Conservation (phyloP, 139 green algal species). For the Auxenochlorella pyrenoidosa region DNA sequence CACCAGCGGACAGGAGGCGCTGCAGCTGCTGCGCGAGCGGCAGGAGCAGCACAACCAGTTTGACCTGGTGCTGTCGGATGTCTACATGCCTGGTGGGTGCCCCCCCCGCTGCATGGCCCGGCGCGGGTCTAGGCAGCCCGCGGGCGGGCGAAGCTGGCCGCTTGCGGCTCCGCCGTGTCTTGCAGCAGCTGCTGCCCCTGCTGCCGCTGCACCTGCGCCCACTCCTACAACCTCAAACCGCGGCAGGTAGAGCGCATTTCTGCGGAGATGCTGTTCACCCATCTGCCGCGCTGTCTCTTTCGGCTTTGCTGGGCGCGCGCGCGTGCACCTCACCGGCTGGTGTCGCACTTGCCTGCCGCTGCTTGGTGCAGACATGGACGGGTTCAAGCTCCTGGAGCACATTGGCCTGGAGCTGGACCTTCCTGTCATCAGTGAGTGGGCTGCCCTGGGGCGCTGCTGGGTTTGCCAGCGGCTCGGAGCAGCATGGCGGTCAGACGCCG, state of each 20-base stretch:
- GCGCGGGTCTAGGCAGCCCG: neutral
- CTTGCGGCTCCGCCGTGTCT: neutral
- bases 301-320: no score
- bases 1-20: conserved; percentile 65
- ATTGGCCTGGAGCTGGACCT: conserved; percentile 94
- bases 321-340: no score
- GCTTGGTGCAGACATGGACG: conserved; percentile 92
- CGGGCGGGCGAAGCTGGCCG: neutral
- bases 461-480: no score
- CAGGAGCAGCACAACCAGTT: conserved; percentile 65
- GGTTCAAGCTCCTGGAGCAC: conserved; percentile 94
- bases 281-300: no score
- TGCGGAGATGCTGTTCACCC: no score
- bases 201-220: neutral
- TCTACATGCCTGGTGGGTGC: conserved; percentile 92
- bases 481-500: no score
- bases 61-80: conserved; percentile 96
- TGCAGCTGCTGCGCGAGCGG: conserved; percentile 69
- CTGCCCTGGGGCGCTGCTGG: neutral
- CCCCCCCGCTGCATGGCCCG: no score
- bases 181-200: neutral
- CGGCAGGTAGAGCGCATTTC: no score
- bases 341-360: no score
- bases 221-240: no score
- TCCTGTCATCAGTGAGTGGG: conserved; percentile 94